Evolutionary conservation across 164 flowering plant species (phyloP).

Genomic region (Umbilicus rupestris): DNA sequence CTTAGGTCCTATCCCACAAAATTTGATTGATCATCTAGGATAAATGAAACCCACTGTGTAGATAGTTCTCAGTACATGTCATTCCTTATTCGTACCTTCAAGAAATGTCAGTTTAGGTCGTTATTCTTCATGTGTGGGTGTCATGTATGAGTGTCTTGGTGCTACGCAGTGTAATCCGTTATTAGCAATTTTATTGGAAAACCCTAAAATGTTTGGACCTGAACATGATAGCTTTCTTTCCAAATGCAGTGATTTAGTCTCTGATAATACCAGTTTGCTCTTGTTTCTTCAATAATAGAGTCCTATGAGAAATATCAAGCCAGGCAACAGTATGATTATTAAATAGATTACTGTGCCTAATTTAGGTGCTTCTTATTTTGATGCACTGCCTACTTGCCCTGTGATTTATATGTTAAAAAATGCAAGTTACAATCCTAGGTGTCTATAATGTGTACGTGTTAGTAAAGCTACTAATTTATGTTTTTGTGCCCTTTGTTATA

Average conservation of each 20-base stretch:
- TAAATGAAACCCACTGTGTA: neutral
- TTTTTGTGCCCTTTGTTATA: constrained; percentile 14
- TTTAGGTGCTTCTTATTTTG: neutral
- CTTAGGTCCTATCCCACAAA: neutral
- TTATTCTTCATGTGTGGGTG: neutral
- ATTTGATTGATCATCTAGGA: neutral
- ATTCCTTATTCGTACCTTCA: neutral
- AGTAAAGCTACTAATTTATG: neutral
- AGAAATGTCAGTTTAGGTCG: neutral
- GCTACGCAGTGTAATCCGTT: neutral
- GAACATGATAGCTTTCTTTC: no score
- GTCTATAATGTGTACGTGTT: neutral
- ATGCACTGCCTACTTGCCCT: neutral
- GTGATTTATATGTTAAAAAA: neutral
- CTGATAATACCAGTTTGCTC: no score
- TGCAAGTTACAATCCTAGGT: neutral
- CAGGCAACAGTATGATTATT: no score
- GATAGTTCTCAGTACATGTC: neutral
- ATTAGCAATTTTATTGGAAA: no score
- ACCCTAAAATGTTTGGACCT: no score
- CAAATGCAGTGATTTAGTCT: no score
- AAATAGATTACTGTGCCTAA: no score
- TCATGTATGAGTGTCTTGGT: neutral
- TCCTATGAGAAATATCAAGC: no score
- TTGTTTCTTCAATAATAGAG: no score